phyloP scores from a whole-genome alignment of 352 stramenopile genomes.

The Pythium pyrilobum region DNA sequence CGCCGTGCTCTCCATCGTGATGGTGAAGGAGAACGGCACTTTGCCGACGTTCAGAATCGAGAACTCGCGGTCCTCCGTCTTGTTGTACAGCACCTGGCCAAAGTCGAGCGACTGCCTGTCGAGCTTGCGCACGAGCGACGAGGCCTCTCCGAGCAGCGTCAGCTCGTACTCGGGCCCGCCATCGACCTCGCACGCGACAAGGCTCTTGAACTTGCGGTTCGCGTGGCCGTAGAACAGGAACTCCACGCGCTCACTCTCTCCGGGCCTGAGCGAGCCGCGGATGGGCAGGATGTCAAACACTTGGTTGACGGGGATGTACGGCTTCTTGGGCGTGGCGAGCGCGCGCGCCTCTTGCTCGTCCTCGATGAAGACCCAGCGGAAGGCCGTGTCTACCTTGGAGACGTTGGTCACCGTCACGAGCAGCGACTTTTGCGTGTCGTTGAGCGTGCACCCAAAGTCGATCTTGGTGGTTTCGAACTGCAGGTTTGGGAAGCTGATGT shows the following conservation, averaged over 20 bases:
- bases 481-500: constrained; percentile 95
- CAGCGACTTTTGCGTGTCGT: constrained; percentile 92
- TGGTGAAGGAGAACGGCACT: constrained; percentile 86
- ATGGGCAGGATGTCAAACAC: constrained; percentile 96
- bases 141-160: constrained; percentile 85
- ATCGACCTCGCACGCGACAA: constrained; percentile 90
- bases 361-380: constrained; percentile 94
- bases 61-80: constrained; percentile 90
- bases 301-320: constrained; percentile 89
- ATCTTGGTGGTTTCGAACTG: constrained; percentile 87
- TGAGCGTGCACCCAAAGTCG: constrained; percentile 94
- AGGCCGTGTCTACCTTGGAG: constrained; percentile 86
- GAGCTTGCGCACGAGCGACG: constrained; percentile 88
- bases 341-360: constrained; percentile 72
- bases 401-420: constrained; percentile 85
- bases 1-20: constrained; percentile 38
- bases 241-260: constrained; percentile 90
- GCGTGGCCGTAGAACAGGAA: constrained; percentile 93
- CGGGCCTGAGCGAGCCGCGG: constrained; percentile 71
- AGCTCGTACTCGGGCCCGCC: constrained; percentile 93
- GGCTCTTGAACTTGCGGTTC: constrained; percentile 88
- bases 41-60: constrained; percentile 90
- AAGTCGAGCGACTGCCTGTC: constrained; percentile 92
- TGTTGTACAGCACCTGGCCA: constrained; percentile 91
- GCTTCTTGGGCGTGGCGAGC: constrained; percentile 60